Conservation (phyloP, 2,329 filamentous ascomycete species). For the Thelonectria rubi region DNA sequence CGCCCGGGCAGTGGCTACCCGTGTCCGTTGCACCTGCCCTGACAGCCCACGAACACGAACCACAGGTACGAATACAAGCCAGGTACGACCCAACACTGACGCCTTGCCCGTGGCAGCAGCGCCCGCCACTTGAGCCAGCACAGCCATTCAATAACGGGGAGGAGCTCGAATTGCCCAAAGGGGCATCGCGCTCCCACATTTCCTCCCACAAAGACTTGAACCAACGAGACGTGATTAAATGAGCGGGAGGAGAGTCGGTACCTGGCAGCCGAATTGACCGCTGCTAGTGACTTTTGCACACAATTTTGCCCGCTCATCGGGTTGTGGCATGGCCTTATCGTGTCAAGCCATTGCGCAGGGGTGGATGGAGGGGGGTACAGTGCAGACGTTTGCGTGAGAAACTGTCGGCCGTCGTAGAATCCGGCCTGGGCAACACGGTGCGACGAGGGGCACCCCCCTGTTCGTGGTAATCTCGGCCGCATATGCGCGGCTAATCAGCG, state of each 20-base stretch:
- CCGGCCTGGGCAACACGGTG: constrained; percentile 30
- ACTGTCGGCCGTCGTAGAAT: constrained; percentile 25
- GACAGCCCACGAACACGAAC: background rate
- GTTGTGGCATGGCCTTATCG: constrained; percentile 36
- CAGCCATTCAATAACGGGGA: constrained; percentile 14
- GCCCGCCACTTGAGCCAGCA: constrained; percentile 1
- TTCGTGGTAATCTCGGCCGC: constrained; percentile 42
- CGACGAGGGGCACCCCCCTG: constrained; percentile 24
- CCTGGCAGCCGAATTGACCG: background rate
- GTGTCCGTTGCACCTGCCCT: background rate
- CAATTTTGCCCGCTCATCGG: constrained; percentile 17
- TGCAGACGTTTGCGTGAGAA: background rate
- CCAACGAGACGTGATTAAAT: background rate
- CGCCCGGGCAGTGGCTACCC: background rate
- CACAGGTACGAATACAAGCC: background rate
- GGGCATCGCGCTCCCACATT: constrained; percentile 3
- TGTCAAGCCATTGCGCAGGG: constrained; percentile 38
- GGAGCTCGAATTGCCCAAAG: constrained; percentile 3
- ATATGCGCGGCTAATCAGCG: constrained; percentile 41
- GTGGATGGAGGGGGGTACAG: constrained; percentile 17
- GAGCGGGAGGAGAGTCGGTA: constrained; percentile 9
- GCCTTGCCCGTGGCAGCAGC: background rate
- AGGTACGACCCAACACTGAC: background rate
- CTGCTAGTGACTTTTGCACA: constrained; percentile 15
- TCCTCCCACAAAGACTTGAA: background rate